Conservation (phyloP, 305 asterid genomes). For the Solanum aculeatissimum region DNA sequence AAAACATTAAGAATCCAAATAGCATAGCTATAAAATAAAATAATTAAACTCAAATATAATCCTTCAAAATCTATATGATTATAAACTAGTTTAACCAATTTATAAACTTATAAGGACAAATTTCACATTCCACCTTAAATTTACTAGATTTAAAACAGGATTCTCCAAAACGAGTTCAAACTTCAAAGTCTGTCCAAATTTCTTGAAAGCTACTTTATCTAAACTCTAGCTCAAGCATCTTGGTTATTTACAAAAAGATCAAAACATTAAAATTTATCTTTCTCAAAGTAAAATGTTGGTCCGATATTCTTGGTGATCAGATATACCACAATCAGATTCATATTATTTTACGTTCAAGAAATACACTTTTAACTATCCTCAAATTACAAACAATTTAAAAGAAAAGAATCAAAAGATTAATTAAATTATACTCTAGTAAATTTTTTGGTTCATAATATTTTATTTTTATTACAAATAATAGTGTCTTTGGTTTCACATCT, state of each 20-base stretch:
- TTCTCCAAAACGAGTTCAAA: not conserved
- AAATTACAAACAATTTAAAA: not conserved
- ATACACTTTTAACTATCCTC: not conserved
- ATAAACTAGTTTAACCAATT: too few species aligned
- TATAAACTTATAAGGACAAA: not conserved
- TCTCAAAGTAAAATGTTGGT: not conserved
- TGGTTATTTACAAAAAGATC: not conserved
- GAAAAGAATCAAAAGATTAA: not conserved
- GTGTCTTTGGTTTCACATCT: not conserved
- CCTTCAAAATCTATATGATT: too few species aligned
- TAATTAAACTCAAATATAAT: too few species aligned
- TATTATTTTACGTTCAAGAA: not conserved
- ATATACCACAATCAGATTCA: not conserved
- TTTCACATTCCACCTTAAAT: not conserved
- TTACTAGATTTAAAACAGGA: not conserved
- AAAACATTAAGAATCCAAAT: too few species aligned
- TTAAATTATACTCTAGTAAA: not conserved
- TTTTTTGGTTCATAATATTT: not conserved
- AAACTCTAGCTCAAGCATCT: not conserved
- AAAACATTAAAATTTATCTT: not conserved
- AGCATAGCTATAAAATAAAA: too few species aligned
- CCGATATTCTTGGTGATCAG: not conserved
- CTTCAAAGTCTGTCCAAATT: not conserved
- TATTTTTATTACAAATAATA: not conserved
- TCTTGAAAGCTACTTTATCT: not conserved